These are phyloP conservation scores for Tagetes patula DNA, from an alignment of 129 eudicot genomes.

Conservation along the genomic window DNA sequence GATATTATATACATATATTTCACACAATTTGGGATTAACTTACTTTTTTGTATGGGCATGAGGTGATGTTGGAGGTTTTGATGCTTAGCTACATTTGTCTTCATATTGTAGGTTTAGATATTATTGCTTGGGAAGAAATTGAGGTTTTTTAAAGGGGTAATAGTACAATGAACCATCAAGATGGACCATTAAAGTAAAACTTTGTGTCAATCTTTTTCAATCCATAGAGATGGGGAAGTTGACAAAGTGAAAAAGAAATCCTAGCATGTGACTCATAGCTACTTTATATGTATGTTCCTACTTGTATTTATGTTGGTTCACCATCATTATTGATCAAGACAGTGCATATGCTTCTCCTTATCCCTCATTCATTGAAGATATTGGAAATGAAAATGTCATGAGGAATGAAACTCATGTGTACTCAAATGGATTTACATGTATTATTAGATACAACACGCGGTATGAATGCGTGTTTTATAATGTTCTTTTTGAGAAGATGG, in stretches of 20 bases:
- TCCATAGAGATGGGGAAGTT: conserved; percentile 43
- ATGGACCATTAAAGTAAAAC: conserved; percentile 29
- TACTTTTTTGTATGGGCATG: too few species aligned
- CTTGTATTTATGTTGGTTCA: conserved; percentile 29
- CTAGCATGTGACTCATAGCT: conserved; percentile 33
- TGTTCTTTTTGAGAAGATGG: neutral
- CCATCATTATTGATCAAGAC: conserved; percentile 38
- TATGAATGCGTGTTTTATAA: neutral
- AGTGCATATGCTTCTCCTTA: conserved; percentile 37
- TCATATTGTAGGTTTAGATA: neutral
- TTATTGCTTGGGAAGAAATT: conserved; percentile 9
- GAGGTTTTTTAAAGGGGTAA: conserved; percentile 5
- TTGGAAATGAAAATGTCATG: conserved; percentile 4
- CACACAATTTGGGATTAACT: neutral
- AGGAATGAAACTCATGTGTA: conserved; percentile 3
- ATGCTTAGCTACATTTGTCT: neutral
- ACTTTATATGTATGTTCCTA: conserved; percentile 34
- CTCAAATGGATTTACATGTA: neutral
- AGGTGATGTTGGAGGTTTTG: neutral
- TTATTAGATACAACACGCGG: neutral
- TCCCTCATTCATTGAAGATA: conserved; percentile 29
- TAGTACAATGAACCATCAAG: conserved; percentile 22
- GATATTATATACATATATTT: too few species aligned
- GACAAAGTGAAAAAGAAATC: conserved; percentile 38
- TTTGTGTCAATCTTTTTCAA: conserved; percentile 21